Evolutionary conservation across 148 eudicot species (phyloP), one percentile per base, ranked within the genome.

Genomic region (Diospyros lotus): DNA sequence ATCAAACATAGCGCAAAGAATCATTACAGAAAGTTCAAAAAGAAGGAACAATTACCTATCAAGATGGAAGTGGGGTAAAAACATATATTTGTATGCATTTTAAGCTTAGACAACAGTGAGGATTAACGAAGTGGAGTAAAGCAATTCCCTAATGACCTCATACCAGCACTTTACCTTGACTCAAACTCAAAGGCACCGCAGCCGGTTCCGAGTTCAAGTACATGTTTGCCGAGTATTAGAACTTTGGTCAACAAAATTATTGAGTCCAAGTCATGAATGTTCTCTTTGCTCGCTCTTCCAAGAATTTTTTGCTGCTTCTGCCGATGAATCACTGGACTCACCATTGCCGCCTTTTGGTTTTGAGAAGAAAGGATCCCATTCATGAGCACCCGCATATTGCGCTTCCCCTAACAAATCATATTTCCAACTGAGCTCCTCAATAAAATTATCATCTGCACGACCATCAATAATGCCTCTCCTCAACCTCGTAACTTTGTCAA

Each of bases 291-390:
- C 97, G 62, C 75, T 88, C 76, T 85, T 85, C 97, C 93, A 87
- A 1, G 97, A 89, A 67, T 85, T 91, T 68, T 91, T 87, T 1
- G 87, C 87, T 44, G 86, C 84, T 76, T 86, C 87, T 43, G 85
- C 83, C 71, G 96, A 84, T 63, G 80, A 72, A 48, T 63, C 78
- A 45, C 70, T 70, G 18, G 89, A 66, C 60, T 88, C 83, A 5
- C 69, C 83, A 71, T 82, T 83, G 10, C 88, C 91, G 52, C 67
- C 76, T 71, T 89, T 93, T 55, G 88, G 90, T 80, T 89, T 90
- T 10, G 93, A 83, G 85, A 93, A 93, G 84, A 84, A 90, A 43
- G 89, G 96, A 81, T 91, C 98, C 96, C 96, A 91, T 77, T 88
- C 96, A 67, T 93, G 98, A 75, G 77, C 75, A 7, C 88, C 87